These are phyloP conservation scores for Cladosporium sp. DNA, from an alignment of 2,329 filamentous ascomycete genomes.

Conservation along the genomic window DNA sequence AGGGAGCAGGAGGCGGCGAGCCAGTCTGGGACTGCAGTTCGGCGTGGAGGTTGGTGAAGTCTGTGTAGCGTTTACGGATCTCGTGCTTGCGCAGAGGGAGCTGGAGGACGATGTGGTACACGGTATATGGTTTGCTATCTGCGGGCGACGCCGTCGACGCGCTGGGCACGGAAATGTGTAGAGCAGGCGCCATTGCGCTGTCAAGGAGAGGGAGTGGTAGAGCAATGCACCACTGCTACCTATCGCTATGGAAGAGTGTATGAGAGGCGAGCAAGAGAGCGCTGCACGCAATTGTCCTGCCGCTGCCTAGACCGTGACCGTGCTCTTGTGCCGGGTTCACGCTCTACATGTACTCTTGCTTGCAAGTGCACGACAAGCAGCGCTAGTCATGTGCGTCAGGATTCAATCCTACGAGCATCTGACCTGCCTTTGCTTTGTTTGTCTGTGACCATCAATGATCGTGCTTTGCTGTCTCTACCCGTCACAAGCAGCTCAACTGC, in stretches of 20 bases:
- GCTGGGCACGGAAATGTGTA: conserved; percentile 45
- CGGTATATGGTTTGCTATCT: conserved; percentile 64
- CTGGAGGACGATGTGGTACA: conserved; percentile 74
- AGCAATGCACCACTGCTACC: not conserved
- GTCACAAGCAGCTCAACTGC: no score
- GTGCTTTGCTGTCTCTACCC: no score
- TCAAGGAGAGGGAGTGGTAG: not conserved
- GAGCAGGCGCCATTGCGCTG: conserved; percentile 37
- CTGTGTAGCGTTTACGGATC: conserved; percentile 76
- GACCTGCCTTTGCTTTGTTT: no score
- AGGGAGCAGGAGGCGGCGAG: conserved; percentile 59
- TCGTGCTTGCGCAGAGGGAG: conserved; percentile 72
- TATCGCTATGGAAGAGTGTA: not conserved
- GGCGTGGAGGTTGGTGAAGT: conserved; percentile 66
- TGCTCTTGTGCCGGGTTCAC: not conserved
- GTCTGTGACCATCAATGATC: no score
- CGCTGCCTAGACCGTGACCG: conserved; percentile 4
- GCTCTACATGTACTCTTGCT: not conserved
- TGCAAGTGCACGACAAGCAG: not conserved
- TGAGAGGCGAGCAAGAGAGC: not conserved
- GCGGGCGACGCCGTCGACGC: conserved; percentile 47
- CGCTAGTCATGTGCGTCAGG: not conserved
- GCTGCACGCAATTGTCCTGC: not conserved
- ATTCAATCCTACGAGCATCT: not conserved
- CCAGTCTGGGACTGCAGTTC: conserved; percentile 58